Conservation (phyloP, 257 asterid genomes). For the Perilla frutescens region DNA sequence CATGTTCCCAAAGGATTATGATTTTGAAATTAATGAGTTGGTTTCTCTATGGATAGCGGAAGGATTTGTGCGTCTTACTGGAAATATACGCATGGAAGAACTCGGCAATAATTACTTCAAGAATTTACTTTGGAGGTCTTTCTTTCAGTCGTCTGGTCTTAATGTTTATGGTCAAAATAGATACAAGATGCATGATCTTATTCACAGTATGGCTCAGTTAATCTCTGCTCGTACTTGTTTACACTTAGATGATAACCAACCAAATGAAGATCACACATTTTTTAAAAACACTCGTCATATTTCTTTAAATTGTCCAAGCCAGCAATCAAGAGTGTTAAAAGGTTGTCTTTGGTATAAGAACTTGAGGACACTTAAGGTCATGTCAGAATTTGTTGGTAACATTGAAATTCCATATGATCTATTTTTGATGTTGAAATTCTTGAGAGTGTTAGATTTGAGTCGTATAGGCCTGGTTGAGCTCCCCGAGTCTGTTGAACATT, state of each 20-base stretch:
- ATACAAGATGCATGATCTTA: constrained; percentile 53
- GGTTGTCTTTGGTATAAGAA: constrained; percentile 34
- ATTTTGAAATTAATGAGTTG: constrained; percentile 37
- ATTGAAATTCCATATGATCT: constrained; percentile 33
- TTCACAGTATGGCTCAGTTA: constrained; percentile 41
- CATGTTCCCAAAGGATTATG: constrained; percentile 39
- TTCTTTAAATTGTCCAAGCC: constrained; percentile 22
- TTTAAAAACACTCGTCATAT: constrained; percentile 39
- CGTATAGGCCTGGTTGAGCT: constrained; percentile 41
- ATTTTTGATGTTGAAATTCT: constrained; percentile 36
- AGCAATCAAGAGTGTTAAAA: constrained; percentile 4
- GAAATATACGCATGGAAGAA: constrained; percentile 41
- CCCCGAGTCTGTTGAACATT: constrained; percentile 34
- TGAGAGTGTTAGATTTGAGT: constrained; percentile 53
- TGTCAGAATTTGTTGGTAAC: constrained; percentile 5
- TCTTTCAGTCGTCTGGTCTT: constrained; percentile 35
- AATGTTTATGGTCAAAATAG: constrained; percentile 15
- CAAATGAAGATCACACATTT: neutral
- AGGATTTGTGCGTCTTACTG: constrained; percentile 43
- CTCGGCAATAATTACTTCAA: constrained; percentile 44
- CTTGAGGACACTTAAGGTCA: constrained; percentile 44
- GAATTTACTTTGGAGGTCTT: constrained; percentile 43
- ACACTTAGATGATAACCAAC: constrained; percentile 5
- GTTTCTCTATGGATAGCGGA: constrained; percentile 48
- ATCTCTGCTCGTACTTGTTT: constrained; percentile 37